phyloP scores from a whole-genome alignment of 2,329 filamentous ascomycete species.

The Fusarium sp. region DNA sequence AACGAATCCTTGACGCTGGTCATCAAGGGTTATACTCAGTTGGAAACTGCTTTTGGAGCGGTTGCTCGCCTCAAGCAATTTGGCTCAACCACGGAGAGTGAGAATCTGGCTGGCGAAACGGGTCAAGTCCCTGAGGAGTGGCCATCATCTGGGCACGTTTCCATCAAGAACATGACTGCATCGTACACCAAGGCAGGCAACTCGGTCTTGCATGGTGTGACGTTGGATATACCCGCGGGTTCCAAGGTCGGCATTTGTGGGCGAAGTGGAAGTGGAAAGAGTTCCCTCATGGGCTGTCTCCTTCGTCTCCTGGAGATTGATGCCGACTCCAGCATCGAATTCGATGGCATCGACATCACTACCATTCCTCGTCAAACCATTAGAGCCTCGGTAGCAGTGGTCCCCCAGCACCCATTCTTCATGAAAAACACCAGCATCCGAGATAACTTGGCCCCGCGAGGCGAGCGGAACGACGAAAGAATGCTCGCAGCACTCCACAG shows the following conservation, averaged over 20 bases:
- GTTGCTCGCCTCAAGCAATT: conserved; percentile 23
- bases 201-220: conserved; percentile 46
- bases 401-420: conserved; percentile 65
- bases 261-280: conserved; percentile 53
- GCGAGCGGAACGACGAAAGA: conserved; percentile 10
- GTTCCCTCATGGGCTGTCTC: conserved; percentile 55
- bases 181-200: conserved; percentile 41
- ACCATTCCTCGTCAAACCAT: conserved; percentile 38
- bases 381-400: conserved; percentile 51
- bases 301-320: conserved; percentile 61
- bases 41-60: conserved; percentile 38
- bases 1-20: conserved; percentile 46
- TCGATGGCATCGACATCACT: conserved; percentile 57
- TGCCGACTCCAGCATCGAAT: conserved; percentile 52
- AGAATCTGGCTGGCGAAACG: not conserved
- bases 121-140: not conserved
- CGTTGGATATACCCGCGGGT: conserved; percentile 46
- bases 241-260: conserved; percentile 59
- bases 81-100: conserved; percentile 9
- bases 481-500: conserved; percentile 54
- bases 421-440: conserved; percentile 59
- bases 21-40: conserved; percentile 49
- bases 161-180: conserved; percentile 45
- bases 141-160: conserved; percentile 32
- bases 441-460: conserved; percentile 60